phyloP scores from a whole-genome alignment of 306 rosid genomes.

The Coriaria nepalensis region DNA sequence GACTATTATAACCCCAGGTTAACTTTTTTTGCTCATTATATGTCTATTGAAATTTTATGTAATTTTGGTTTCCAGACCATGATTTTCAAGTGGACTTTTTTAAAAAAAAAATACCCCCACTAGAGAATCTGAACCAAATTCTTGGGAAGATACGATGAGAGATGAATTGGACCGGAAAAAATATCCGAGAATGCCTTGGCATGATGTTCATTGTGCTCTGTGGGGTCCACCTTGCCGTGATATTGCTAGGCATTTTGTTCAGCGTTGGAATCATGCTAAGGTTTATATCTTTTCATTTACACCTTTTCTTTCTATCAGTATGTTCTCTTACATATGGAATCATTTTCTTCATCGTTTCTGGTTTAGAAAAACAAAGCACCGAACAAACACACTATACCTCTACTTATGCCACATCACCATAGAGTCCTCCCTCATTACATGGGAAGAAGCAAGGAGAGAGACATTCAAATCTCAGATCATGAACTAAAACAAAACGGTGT shows the following conservation, averaged over 20 bases:
- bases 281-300: slow-evolving; percentile 13
- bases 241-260: slow-evolving; percentile 40
- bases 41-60: too few species aligned
- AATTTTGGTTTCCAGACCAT: background rate
- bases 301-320: background rate
- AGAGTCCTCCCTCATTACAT: slow-evolving; percentile 40
- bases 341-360: background rate
- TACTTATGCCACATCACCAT: slow-evolving; percentile 40
- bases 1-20: slow-evolving; percentile 47
- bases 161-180: slow-evolving; percentile 37
- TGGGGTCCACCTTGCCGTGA: slow-evolving; percentile 43
- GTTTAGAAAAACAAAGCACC: slow-evolving; percentile 36
- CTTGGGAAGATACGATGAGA: slow-evolving; percentile 36
- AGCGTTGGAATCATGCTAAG: slow-evolving; percentile 50
- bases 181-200: slow-evolving; percentile 46
- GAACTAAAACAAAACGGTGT: slow-evolving; percentile 11
- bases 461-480: slow-evolving; percentile 12
- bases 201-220: slow-evolving; percentile 41
- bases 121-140: slow-evolving; percentile 51
- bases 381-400: slow-evolving; percentile 32
- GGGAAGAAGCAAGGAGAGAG: slow-evolving; percentile 24
- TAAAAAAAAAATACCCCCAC: background rate
- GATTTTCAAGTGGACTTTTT: too few species aligned
- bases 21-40: background rate
- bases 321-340: slow-evolving; percentile 4